Evolutionary conservation across 257 asterid genomes (phyloP).

Genomic region (Ilex asprella): DNA sequence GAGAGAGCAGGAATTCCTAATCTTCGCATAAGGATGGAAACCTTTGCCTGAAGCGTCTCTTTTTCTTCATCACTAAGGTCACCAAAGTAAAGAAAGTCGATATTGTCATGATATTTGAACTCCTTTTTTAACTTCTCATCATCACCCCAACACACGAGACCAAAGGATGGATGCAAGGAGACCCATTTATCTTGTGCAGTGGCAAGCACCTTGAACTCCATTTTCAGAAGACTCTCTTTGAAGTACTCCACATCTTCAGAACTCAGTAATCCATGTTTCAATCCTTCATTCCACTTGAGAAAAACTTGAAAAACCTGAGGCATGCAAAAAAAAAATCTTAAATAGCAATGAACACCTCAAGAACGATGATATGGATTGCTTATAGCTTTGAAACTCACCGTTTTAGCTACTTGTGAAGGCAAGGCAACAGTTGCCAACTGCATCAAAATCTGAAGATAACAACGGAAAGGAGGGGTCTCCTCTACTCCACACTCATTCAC

Average conservation of each 20-base stretch:
- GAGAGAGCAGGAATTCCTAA: slow-evolving; percentile 73
- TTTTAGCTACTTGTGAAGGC: slow-evolving; percentile 78
- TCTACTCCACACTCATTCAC: slow-evolving; percentile 85
- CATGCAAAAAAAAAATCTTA: neutral
- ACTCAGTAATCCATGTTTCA: slow-evolving; percentile 61
- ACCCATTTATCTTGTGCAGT: slow-evolving; percentile 93
- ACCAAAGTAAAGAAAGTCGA: slow-evolving; percentile 64
- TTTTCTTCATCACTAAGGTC: slow-evolving; percentile 48
- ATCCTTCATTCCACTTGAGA: slow-evolving; percentile 62
- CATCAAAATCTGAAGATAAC: slow-evolving; percentile 73
- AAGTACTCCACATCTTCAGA: slow-evolving; percentile 55
- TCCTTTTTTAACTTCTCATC: slow-evolving; percentile 55
- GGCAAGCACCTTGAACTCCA: slow-evolving; percentile 69
- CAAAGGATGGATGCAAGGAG: slow-evolving; percentile 73
- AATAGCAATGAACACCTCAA: slow-evolving; percentile 3
- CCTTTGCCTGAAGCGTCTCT: slow-evolving; percentile 38
- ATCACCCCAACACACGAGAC: slow-evolving; percentile 85
- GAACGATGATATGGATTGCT: neutral
- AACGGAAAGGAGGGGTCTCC: slow-evolving; percentile 52
- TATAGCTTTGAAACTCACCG: slow-evolving; percentile 32
- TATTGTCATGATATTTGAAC: slow-evolving; percentile 52
- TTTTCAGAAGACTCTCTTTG: slow-evolving; percentile 49
- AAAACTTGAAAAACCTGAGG: slow-evolving; percentile 70
- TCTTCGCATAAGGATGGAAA: slow-evolving; percentile 41
- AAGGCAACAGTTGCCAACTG: slow-evolving; percentile 49